A percentile compares a stretch with the other conserved stretches of the same genome.
phyloP scores from a whole-genome alignment of 2,329 filamentous ascomycete species.

The Claviceps quebecensis region DNA sequence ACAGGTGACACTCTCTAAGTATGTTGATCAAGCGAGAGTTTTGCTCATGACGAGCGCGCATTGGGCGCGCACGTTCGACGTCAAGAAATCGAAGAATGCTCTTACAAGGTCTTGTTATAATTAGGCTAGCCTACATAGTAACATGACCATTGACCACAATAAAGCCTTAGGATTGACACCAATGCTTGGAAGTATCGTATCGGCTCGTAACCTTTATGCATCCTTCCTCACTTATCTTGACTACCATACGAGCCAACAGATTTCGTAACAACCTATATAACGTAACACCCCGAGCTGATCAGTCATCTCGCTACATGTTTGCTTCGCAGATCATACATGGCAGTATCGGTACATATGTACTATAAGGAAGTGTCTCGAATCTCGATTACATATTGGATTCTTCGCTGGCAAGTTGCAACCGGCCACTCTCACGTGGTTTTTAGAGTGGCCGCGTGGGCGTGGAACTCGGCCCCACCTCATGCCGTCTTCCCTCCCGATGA shows the following conservation, averaged over 20 bases:
- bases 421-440: neutral
- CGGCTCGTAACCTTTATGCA: too few relatives aligned
- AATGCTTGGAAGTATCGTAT: too few relatives aligned
- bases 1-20: neutral
- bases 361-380: neutral
- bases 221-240: too few relatives aligned
- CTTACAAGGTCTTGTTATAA: neutral
- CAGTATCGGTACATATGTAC: neutral
- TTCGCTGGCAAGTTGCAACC: neutral
- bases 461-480: slow-evolving; percentile 1
- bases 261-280: too few relatives aligned
- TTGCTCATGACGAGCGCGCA: neutral
- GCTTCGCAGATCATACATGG: too few relatives aligned
- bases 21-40: neutral
- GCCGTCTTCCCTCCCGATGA: neutral
- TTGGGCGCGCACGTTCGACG: neutral
- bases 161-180: too few relatives aligned
- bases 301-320: too few relatives aligned
- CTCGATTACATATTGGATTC: neutral
- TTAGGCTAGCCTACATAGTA: neutral
- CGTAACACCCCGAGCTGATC: too few relatives aligned
- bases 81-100: neutral
- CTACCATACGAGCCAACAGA: too few relatives aligned
- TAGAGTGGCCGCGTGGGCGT: neutral
- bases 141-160: neutral